These are phyloP conservation scores for Xylaria sp. DNA, from an alignment of 2,329 filamentous ascomycete genomes.

Conservation along the genomic window DNA sequence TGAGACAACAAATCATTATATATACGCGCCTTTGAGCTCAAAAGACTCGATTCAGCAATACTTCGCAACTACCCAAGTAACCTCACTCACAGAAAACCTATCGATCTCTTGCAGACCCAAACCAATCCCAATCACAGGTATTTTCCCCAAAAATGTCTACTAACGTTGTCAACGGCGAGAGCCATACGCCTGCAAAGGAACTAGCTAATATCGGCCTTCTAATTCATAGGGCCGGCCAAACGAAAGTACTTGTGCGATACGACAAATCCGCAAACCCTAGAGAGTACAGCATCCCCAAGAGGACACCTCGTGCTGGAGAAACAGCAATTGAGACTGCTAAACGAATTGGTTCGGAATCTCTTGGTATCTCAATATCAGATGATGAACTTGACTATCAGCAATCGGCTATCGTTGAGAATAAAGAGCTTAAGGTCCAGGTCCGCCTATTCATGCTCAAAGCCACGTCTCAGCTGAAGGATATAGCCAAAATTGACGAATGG, in stretches of 20 bases:
- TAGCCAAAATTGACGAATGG: rapidly evolving
- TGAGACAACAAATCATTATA: slow-evolving; percentile 5
- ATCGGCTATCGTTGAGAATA: background rate
- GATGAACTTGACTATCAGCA: background rate
- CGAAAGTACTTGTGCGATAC: slow-evolving; percentile 8
- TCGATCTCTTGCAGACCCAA: background rate
- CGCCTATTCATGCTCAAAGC: slow-evolving; percentile 12
- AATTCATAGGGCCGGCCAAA: background rate
- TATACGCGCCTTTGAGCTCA: background rate
- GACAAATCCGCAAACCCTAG: background rate
- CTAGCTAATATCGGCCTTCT: slow-evolving; percentile 2
- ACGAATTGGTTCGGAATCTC: background rate
- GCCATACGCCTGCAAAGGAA: background rate
- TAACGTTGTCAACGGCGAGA: background rate
- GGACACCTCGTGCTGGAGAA: background rate
- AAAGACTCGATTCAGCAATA: background rate
- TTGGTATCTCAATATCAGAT: background rate
- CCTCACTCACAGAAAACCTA: background rate
- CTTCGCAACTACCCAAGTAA: background rate
- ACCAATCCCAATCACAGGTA: background rate
- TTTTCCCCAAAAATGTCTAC: background rate
- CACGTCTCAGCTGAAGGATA: background rate
- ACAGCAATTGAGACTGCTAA: background rate
- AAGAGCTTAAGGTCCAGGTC: background rate
- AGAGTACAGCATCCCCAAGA: background rate